These are phyloP conservation scores for Russula sp. DNA, from an alignment of 768 basidiomycete species.

Conservation along the genomic window DNA sequence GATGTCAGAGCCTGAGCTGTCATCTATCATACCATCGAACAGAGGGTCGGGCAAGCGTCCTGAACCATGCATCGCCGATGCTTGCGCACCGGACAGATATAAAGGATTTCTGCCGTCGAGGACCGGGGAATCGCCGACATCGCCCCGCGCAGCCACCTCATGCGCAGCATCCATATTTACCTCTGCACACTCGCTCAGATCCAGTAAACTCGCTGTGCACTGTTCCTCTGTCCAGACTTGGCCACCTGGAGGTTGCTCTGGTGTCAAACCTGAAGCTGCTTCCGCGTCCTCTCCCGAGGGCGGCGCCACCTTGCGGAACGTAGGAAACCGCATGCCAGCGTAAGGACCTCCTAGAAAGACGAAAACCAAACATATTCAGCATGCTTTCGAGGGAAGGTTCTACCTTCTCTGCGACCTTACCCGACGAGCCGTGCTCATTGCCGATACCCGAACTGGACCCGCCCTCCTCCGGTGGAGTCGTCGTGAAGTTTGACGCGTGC, in stretches of 20 bases:
- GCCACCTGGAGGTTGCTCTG: neutral
- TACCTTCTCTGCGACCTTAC: neutral
- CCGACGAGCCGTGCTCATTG: neutral
- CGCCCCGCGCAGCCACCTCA: neutral
- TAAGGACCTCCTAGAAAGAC: neutral
- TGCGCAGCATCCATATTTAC: neutral
- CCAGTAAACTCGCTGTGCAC: neutral
- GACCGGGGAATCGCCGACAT: neutral
- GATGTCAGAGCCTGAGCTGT: neutral
- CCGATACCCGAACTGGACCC: neutral
- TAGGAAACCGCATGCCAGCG: neutral
- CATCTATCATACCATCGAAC: neutral
- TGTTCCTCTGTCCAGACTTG: neutral
- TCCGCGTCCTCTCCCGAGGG: neutral
- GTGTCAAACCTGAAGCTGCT: neutral
- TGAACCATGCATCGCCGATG: neutral
- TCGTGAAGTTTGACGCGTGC: neutral
- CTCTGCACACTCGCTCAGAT: neutral
- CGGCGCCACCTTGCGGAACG: neutral
- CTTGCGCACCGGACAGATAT: neutral
- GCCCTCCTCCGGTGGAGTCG: neutral
- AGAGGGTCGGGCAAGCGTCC: neutral
- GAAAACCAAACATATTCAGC: neutral
- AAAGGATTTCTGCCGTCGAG: neutral
- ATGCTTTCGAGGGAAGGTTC: neutral